Base-by-base conservation (phyloP, 1,284 basidiomycete species). In the Singerocomus inundabilis region DNA sequence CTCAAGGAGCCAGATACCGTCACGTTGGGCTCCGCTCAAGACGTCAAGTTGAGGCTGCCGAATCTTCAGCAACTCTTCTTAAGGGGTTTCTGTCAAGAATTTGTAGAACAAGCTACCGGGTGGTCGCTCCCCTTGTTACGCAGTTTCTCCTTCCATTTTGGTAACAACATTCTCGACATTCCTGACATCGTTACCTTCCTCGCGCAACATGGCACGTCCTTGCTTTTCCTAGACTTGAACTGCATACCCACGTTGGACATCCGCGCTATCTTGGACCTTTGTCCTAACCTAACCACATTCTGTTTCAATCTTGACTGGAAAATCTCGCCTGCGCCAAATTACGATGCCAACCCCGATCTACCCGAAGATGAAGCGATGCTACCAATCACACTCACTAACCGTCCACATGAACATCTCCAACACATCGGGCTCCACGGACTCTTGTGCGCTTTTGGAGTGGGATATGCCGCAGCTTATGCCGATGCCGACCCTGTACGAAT, bases 271-370 rank as follows among this genome's bases (percentile, higher is more conserved):
- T 75, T 89, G 18, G 79, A 81, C 24, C 67, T 80, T 5, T 88
- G 85, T 56, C 84, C 84, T 0, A 64, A 72, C 46, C 76, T 89
- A 31, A 70, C 64, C 15, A 77, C 79, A 0, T 81, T 89, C 61
- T 73, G 76, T 18, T 88, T 89, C 71, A 88, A 86, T 58, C 78
- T 76, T 12, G 87, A 89, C 62, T 88, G 87, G 86, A 72, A 70
- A 29, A 63, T 79, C 4, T 52, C 67, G 0, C 70, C 72, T 0
- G 62, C 63, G 15, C 64, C 57, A 2, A 58, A 70, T 52, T 60
- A 58, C 1, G 53, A 65, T n/a, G 36, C 51, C 6, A 9, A 67
- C 44, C 59, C 59, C 4, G 63, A 67, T n/a, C 36, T 57, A 25
- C 50, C 52, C 6, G 61, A 70, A 52, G 56, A 63, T 53, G 63